Base-by-base conservation (phyloP, 371 early-diverging fungal species). In the Mortierella sp. region DNA sequence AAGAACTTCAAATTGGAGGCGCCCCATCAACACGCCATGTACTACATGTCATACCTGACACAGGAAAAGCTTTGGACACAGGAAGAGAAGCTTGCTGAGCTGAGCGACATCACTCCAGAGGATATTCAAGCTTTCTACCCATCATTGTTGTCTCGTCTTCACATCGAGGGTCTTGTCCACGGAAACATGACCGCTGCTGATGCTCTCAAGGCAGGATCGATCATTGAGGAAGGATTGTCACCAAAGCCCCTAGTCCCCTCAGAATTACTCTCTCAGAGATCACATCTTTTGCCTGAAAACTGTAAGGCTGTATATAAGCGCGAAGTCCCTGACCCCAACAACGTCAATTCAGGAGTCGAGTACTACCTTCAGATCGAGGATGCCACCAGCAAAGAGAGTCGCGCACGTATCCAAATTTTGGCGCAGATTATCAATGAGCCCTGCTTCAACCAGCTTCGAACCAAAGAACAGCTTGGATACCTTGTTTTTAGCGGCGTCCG, bases 371-470 rank as follows among this genome's bases (percentile, higher is more conserved):
- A 88, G 64, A 87, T 89, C 8, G 90, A 89, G 42, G 83, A 86
- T 76, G 84, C 87, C 34, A 86, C 86, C 15, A 85, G 90, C 59
- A 85, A 81, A 17, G 65, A 72, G 28, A 82, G 87, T n/a, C 89
- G 94, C 35, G 92, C 91, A 5, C 83, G 86, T n/a, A 71, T 93
- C 31, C 88, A 88, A 31, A 83, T 98, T 32, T 66, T 96, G 70
- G 87, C 90, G 0, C 94, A 95, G 70, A 92, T 98, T 26, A 83
- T 91, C 4, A 86, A 90, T 63, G 97, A 97, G 78, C 96, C 97
- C 15, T 95, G 92, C 73, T 98, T 97, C 84, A 93, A 97, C 83
- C 93, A 93, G 75, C 85, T 98, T 49, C 90, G 98, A 31, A 98
- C 98, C 7, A 95, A 96, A 70, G 96, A 96, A 70, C 94, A 95